Conservation (phyloP, 164 flowering plant species). For the Sedum album region DNA sequence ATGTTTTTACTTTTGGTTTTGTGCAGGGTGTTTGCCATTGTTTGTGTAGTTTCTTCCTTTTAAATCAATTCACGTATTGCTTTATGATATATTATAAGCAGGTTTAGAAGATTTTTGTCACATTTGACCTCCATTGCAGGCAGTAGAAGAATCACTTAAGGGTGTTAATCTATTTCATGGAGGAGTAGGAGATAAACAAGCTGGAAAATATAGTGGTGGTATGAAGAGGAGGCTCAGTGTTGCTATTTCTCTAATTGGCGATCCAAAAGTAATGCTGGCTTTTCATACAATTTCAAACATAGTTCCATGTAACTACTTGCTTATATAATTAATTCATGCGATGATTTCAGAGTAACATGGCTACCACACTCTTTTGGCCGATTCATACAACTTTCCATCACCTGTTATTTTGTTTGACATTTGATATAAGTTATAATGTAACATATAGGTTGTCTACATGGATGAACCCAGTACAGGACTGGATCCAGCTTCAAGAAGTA, state of each 20-base stretch:
- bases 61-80: not conserved
- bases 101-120: not conserved
- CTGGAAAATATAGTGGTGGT: conserved; percentile 94
- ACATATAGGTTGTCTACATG: conserved; percentile 84
- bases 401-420: not conserved
- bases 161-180: conserved; percentile 77
- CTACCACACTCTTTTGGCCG: not conserved
- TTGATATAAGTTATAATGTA: conserved; percentile 2
- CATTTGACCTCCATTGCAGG: conserved; percentile 31
- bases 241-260: conserved; percentile 90
- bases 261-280: conserved; percentile 63
- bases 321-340: not conserved
- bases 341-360: not conserved
- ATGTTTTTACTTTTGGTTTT: no score
- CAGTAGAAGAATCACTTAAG: conserved; percentile 87
- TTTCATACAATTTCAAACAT: not conserved
- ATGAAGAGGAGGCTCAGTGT: conserved; percentile 99
- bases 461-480: conserved; percentile 97
- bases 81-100: not conserved
- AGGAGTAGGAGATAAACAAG: conserved; percentile 80
- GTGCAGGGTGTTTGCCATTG: no score
- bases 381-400: not conserved
- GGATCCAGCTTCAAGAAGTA: conserved; percentile 92
- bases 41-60: no score
- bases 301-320: not conserved